Evolutionary conservation across 176 grass and related monocot species (phyloP).

Genomic region (Bothriochloa decipiens): DNA sequence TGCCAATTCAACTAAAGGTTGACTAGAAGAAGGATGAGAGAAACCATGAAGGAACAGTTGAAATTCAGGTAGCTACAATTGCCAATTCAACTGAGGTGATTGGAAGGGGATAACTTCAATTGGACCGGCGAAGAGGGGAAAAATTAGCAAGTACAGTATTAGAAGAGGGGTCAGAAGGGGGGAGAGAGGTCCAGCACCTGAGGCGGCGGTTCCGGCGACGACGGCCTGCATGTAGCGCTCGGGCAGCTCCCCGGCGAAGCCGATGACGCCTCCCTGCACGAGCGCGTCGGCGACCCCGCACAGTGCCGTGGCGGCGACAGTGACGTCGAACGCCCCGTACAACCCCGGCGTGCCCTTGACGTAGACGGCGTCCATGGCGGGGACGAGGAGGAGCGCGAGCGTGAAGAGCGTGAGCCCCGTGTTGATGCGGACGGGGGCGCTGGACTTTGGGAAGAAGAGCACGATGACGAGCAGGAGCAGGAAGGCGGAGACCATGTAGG

Average conservation of each 20-base stretch:
- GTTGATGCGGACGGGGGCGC: slow-evolving; percentile 71
- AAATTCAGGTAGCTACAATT: neutral
- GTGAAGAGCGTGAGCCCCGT: slow-evolving; percentile 70
- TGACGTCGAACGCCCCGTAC: slow-evolving; percentile 74
- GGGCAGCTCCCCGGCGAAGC: slow-evolving; percentile 83
- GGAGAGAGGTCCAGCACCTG: slow-evolving; percentile 35
- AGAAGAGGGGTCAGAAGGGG: neutral
- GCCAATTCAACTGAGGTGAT: neutral
- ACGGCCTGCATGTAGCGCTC: slow-evolving; percentile 92
- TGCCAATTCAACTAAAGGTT: neutral
- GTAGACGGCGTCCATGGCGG: slow-evolving; percentile 77
- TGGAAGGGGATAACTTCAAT: neutral
- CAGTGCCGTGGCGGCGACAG: slow-evolving; percentile 59
- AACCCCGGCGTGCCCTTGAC: slow-evolving; percentile 59
- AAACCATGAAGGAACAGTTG: neutral
- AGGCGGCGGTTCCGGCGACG: slow-evolving; percentile 79
- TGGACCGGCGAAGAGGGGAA: neutral
- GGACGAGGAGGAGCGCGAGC: slow-evolving; percentile 69
- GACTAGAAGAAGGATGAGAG: slow-evolving; percentile 1
- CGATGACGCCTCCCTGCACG: slow-evolving; percentile 90
- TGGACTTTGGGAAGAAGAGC: slow-evolving; percentile 72
- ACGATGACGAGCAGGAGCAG: slow-evolving; percentile 68
- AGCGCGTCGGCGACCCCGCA: slow-evolving; percentile 79
- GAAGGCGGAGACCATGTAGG: slow-evolving; percentile 80
- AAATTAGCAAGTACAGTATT: neutral